These are phyloP conservation scores for Grosmannia serpens DNA, from an alignment of 2,329 filamentous ascomycete genomes.

Conservation along the genomic window DNA sequence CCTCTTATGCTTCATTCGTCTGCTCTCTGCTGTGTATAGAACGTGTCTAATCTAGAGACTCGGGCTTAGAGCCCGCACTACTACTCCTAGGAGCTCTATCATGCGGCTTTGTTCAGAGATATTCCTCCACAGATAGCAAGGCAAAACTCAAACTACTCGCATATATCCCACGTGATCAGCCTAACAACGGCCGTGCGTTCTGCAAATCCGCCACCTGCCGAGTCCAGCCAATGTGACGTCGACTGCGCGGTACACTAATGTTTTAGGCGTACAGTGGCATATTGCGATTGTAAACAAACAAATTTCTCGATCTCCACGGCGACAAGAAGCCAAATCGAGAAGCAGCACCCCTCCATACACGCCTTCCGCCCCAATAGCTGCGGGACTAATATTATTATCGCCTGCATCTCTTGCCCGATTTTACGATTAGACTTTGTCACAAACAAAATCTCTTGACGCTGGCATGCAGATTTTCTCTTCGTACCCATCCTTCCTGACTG, in stretches of 20 bases:
- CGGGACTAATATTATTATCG: neutral
- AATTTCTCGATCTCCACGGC: constrained; percentile 12
- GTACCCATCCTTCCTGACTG: neutral
- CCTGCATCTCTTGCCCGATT: neutral
- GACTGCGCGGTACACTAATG: neutral
- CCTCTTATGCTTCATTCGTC: too few species aligned
- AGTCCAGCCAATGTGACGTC: neutral
- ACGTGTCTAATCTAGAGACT: too few species aligned
- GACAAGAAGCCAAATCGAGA: constrained; percentile 10
- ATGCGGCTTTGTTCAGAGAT: too few species aligned
- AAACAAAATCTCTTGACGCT: constrained; percentile 2
- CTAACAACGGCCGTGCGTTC: neutral
- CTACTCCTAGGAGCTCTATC: too few species aligned
- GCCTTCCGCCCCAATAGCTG: constrained; percentile 4
- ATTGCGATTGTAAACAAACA: constrained; percentile 14
- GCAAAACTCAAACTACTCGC: neutral
- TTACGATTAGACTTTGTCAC: neutral
- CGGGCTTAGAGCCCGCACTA: too few species aligned
- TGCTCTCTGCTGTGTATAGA: too few species aligned
- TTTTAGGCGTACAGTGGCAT: neutral
- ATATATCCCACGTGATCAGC: neutral
- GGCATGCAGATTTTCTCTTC: constrained; percentile 9
- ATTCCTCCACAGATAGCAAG: too few species aligned
- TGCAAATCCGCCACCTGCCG: neutral
- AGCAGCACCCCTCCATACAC: constrained; percentile 9